phyloP scores from a whole-genome alignment of 2,329 filamentous ascomycete species.

The Colletotrichum kahawae region DNA sequence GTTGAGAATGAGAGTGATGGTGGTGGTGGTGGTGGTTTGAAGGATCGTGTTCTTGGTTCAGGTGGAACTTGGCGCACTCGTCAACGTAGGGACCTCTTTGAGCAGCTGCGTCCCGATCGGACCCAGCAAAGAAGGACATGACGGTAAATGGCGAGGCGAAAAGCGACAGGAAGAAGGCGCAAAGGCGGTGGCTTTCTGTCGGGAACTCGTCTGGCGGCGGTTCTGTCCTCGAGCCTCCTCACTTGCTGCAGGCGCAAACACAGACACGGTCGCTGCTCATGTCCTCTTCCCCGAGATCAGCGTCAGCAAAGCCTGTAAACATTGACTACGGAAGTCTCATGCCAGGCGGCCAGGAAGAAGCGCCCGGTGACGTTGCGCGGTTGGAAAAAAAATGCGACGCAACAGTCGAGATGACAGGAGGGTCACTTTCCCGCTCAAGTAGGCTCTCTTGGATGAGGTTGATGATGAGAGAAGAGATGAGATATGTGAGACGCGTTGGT shows the following conservation, averaged over 20 bases:
- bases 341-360: constrained; percentile 6
- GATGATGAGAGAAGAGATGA: constrained; percentile 21
- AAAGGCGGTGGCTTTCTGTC: background rate
- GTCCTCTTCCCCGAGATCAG: constrained; percentile 17
- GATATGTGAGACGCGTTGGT: constrained; percentile 23
- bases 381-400: background rate
- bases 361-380: background rate
- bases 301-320: constrained; percentile 15
- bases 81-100: constrained; percentile 13
- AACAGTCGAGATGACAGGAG: background rate
- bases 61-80: background rate
- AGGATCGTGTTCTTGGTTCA: background rate
- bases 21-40: background rate
- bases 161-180: background rate
- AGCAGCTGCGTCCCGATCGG: constrained; percentile 11
- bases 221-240: constrained; percentile 15
- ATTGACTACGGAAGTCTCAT: constrained; percentile 20
- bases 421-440: background rate
- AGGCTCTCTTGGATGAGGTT: constrained; percentile 11
- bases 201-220: background rate
- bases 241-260: constrained; percentile 19
- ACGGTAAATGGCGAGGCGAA: background rate
- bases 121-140: constrained; percentile 12
- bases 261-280: constrained; percentile 20
- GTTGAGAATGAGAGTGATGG: background rate